Percentiles rank a stretch among this genome's conserved stretches.
phyloP scores from a whole-genome alignment of 2,329 filamentous ascomycete genomes.

The Verticillium klebahnii region DNA sequence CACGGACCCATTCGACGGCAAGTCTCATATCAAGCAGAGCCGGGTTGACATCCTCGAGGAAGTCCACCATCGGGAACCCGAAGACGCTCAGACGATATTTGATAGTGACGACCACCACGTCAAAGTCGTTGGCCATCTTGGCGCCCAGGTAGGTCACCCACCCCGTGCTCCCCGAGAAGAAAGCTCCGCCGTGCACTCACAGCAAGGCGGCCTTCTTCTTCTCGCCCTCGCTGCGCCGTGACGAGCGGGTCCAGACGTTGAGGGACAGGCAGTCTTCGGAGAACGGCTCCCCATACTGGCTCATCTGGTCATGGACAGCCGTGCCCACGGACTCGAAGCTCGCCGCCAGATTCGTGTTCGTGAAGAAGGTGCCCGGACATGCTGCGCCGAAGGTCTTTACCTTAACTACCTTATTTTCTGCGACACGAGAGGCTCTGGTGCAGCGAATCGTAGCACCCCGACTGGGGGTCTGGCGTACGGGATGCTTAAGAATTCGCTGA shows the following conservation, averaged over 20 bases:
- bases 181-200: constrained; percentile 39
- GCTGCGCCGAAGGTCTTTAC: constrained; percentile 4
- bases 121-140: not conserved
- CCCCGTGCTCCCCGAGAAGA: constrained; percentile 9
- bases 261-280: constrained; percentile 32
- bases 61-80: not conserved
- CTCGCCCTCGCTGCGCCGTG: not conserved
- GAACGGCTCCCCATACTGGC: not conserved
- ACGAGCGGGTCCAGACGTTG: constrained; percentile 32
- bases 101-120: not conserved
- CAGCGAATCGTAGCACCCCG: constrained; percentile 46
- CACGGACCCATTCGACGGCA: not conserved
- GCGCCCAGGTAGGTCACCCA: not conserved
- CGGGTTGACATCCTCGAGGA: not conserved
- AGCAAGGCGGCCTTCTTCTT: constrained; percentile 36
- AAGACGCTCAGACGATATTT: not conserved
- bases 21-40: too few species aligned
- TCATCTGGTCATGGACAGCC: not conserved
- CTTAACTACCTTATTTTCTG: constrained; percentile 4
- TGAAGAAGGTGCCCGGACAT: not conserved
- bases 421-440: constrained; percentile 5
- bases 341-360: not conserved
- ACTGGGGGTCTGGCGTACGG: too few species aligned
- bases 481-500: too few species aligned
- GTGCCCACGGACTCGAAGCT: not conserved